Evolutionary conservation across 179 eudicot genomes (phyloP), one percentile per base, ranked within the genome.

Genomic region (Heliamphora pulchella): DNA sequence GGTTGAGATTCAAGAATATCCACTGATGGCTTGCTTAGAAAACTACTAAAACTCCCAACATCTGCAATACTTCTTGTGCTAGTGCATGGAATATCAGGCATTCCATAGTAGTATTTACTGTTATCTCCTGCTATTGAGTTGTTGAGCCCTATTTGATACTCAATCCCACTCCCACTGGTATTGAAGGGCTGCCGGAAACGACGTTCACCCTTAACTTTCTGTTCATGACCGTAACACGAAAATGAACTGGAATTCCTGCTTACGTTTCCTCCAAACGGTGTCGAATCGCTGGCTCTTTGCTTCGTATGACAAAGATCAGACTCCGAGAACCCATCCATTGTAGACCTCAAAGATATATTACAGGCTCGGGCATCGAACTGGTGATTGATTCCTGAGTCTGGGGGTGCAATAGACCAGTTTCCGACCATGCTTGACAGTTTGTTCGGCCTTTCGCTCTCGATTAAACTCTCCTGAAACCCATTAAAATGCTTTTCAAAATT

Each of bases 401-500:
- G 81, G 1, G 77, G 82, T 57, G 85, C 80, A 66, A 83, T 75
- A 14, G 85, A 83, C 82, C 80, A 79, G 59, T 80, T 70, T 69
- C 62, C 76, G 5, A 80, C 78, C 48, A 57, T 69, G 76, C 64
- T 71, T 41, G 86, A 78, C n/a, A 73, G 31, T 31, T 80, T 80
- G 51, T 1, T 61, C 54, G 66, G 51, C 70, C 82, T 81, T 81
- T 69, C 76, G 13, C 55, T 51, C 68, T 80, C 83, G 41, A 79
- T 54, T 15, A 80, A 8, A 51, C 61, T 43, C 0, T 71, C 75
- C 8, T 55, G 50, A 47, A 78, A 71, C 41, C 79, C 82, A 65
- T 70, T 71, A 7, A 66, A 72, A 5, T 78, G 76, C 58, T 81
- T 84, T 39, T 77, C 76, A 2, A 78, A 71, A 39, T 84, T 81